Evolutionary conservation across 1,284 basidiomycete species (phyloP).

Genomic region (Cronartium ribicola): DNA sequence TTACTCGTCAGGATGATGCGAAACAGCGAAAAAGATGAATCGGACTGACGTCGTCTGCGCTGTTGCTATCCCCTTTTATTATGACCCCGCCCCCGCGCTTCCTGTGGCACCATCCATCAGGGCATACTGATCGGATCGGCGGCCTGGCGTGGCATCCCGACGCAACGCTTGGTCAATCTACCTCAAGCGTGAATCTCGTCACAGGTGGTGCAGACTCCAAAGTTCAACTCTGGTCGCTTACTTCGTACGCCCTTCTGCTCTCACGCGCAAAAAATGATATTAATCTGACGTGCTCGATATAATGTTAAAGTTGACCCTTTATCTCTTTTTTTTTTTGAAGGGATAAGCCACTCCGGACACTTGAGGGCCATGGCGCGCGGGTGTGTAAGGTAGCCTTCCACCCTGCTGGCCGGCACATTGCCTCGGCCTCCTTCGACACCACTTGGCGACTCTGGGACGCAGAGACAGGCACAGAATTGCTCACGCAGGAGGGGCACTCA

Average conservation of each 20-base stretch:
- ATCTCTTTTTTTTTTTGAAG: conserved; percentile 53
- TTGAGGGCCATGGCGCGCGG: conserved; percentile 83
- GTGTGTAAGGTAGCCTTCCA: conserved; percentile 93
- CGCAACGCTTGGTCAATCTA: conserved; percentile 73
- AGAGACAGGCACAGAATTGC: conserved; percentile 69
- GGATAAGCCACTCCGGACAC: conserved; percentile 70
- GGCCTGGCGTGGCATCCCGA: conserved; percentile 96
- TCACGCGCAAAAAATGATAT: background rate
- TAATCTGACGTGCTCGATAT: conserved; percentile 22
- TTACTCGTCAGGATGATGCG: no score
- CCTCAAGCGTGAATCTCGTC: conserved; percentile 72
- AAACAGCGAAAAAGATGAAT: background rate
- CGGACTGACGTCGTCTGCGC: conserved; percentile 41
- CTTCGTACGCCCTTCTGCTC: conserved; percentile 58
- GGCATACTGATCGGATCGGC: conserved; percentile 84
- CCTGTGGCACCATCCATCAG: conserved; percentile 53
- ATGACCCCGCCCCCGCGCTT: background rate
- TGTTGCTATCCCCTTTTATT: conserved; percentile 1
- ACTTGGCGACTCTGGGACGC: conserved; percentile 99
- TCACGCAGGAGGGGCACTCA: conserved; percentile 93
- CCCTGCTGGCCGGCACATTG: conserved; percentile 85
- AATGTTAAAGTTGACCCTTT: background rate
- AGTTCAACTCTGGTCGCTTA: conserved; percentile 83
- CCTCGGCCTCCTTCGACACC: conserved; percentile 92
- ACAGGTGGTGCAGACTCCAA: conserved; percentile 84